Evolutionary conservation across 2,329 filamentous ascomycete species (phyloP), one percentile per base, ranked within the genome.

Genomic region (Ampelomyces quisqualis): DNA sequence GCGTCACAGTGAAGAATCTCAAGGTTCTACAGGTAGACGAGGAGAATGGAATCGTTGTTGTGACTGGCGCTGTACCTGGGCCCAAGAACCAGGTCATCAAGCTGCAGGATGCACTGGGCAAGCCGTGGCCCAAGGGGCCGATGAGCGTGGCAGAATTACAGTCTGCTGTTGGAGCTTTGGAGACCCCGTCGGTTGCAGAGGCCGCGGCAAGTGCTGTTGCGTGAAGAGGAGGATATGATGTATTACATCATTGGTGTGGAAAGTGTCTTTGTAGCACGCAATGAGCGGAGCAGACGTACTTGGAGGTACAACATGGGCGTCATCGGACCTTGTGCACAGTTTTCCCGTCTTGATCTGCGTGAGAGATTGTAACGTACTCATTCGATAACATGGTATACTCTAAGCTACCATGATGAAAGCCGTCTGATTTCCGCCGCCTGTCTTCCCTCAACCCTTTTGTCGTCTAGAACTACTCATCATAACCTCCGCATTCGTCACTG

Each of bases 71-170:
- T 51, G 84, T 98, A 28, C 86, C 86, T 22, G 93, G 93, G 0
- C 91, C 91, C 43, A 94, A 95, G 73, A 86, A 89, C 46, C 84
- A 86, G 52, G 72, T 90, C 42, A 86, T 98, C 47, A 83, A 84
- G 71, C 76, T 98, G 40, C 86, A 94, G 66, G 93, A 98, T 70
- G 87, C 93, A 10, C 80, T 93, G 68, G 94, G 94, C 79, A 93
- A 94, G 75, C 79, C 82, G 17, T 86, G 82, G 82, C 82, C 82
- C 3, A 68, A 77, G 33, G 68, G 79, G 13, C 64, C 67, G 1
- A 65, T 67, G 62, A 55, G 47, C 5, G 45, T 52, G 6, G 47
- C 45, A 3, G 58, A 66, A 9, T 45, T 61, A 4, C 13, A 26
- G 21, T 14, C 50, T 50, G 9, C n/a, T 13, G 38, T 45, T 15